phyloP scores from a whole-genome alignment of 495 filamentous ascomycete species.

The Daldinia concentrica region DNA sequence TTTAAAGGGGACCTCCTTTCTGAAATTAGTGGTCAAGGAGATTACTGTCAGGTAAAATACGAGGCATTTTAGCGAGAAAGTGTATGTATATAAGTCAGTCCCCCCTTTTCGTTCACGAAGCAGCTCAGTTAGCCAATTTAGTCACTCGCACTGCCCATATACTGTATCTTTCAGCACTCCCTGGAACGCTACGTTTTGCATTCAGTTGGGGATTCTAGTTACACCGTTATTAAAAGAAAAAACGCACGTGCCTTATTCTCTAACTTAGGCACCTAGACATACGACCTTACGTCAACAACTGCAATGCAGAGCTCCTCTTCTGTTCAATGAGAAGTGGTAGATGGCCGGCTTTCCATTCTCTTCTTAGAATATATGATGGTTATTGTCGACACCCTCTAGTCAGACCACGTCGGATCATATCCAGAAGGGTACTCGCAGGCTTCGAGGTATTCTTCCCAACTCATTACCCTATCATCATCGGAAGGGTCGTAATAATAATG shows the following conservation, averaged over 20 bases:
- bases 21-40: no score
- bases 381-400: not conserved
- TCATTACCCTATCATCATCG: not conserved
- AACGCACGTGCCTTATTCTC: not conserved
- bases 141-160: no score
- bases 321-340: not conserved
- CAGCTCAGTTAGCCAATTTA: no score
- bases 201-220: not conserved
- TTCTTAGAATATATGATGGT: not conserved
- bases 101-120: no score
- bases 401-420: not conserved
- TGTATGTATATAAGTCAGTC: no score
- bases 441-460: slow-evolving; percentile 8
- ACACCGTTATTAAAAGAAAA: not conserved
- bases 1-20: no score
- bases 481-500: not conserved
- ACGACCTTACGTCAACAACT: not conserved
- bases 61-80: no score
- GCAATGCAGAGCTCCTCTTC: not conserved
- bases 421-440: not conserved
- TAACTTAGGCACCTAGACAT: not conserved
- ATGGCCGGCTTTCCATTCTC: no score
- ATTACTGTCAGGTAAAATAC: no score
- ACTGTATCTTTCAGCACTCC: not conserved
- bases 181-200: not conserved